Evolutionary conservation across 495 filamentous ascomycete species (phyloP).

Genomic region (Oidiodendron maius): DNA sequence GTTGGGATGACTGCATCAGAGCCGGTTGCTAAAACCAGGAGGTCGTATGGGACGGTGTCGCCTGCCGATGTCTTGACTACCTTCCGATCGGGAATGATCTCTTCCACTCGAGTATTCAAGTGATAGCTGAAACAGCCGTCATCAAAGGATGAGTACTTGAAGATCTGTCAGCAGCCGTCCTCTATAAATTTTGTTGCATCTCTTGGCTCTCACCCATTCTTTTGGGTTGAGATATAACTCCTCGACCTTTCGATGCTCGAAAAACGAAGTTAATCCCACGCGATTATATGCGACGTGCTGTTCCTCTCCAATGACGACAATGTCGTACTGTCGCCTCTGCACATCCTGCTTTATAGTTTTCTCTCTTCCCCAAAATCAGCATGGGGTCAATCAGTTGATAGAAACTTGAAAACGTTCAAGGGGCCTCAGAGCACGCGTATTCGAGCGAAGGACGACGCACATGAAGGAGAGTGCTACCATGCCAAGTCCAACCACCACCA

Average conservation of each 20-base stretch:
- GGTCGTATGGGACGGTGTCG: conserved; percentile 71
- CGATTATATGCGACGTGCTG: conserved; percentile 90
- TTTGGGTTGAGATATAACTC: conserved; percentile 84
- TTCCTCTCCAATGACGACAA: conserved; percentile 91
- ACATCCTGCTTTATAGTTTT: conserved; percentile 85
- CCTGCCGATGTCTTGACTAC: conserved; percentile 66
- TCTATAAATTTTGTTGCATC: background rate
- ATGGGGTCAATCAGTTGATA: background rate
- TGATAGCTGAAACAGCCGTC: conserved; percentile 60
- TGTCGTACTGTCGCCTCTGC: conserved; percentile 69
- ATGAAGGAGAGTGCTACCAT: conserved; percentile 97
- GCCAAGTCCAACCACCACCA: conserved; percentile 86
- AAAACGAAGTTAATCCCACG: conserved; percentile 91
- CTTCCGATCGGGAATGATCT: conserved; percentile 60
- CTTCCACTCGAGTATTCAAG: conserved; percentile 73
- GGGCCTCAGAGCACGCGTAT: too few species aligned
- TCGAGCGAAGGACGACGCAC: conserved; percentile 33
- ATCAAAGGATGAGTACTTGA: conserved; percentile 17
- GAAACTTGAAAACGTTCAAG: conserved; percentile 21
- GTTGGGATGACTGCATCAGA: conserved; percentile 82
- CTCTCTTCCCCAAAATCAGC: too few species aligned
- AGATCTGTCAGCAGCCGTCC: background rate
- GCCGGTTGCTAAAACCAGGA: conserved; percentile 86
- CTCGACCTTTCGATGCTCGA: conserved; percentile 84
- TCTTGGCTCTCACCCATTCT: conserved; percentile 72